phyloP scores from a whole-genome alignment of 164 flowering plant species.

The Annona cherimola region DNA sequence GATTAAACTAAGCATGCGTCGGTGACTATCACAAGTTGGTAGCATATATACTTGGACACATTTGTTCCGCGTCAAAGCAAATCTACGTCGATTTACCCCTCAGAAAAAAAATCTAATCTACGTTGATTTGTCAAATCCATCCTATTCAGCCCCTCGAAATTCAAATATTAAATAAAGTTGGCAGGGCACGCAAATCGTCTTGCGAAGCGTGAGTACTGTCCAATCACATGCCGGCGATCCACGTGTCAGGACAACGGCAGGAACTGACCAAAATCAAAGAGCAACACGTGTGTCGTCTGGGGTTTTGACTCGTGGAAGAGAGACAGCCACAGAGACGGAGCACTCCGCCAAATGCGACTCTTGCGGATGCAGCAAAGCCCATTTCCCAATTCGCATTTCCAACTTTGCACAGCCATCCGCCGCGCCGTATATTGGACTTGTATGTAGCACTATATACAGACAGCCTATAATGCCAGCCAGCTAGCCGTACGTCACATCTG shows the following conservation, averaged over 20 bases:
- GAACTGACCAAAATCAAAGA: neutral
- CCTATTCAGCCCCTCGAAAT: too few relatives aligned
- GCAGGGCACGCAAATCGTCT: too few relatives aligned
- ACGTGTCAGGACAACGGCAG: slow-evolving; percentile 1
- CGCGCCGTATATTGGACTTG: neutral
- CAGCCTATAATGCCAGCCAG: neutral
- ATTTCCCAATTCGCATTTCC: neutral
- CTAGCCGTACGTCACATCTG: neutral
- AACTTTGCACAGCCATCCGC: neutral
- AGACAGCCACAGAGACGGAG: too few relatives aligned
- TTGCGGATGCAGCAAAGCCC: neutral
- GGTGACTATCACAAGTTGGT: too few relatives aligned
- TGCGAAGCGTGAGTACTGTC: neutral
- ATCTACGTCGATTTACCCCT: too few relatives aligned
- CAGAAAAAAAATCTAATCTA: too few relatives aligned
- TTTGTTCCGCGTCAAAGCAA: too few relatives aligned
- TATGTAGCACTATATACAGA: neutral
- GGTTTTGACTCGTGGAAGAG: neutral
- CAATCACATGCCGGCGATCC: neutral
- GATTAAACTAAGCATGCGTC: too few relatives aligned
- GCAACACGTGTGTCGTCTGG: slow-evolving; percentile 9
- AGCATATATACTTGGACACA: too few relatives aligned
- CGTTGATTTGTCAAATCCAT: too few relatives aligned
- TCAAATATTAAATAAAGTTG: too few relatives aligned
- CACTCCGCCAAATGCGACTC: neutral